Percentiles rank a stretch among this genome's conserved stretches.
Evolutionary conservation across 2,329 filamentous ascomycete genomes (phyloP).

Genomic region (Clarireedia hainanense): DNA sequence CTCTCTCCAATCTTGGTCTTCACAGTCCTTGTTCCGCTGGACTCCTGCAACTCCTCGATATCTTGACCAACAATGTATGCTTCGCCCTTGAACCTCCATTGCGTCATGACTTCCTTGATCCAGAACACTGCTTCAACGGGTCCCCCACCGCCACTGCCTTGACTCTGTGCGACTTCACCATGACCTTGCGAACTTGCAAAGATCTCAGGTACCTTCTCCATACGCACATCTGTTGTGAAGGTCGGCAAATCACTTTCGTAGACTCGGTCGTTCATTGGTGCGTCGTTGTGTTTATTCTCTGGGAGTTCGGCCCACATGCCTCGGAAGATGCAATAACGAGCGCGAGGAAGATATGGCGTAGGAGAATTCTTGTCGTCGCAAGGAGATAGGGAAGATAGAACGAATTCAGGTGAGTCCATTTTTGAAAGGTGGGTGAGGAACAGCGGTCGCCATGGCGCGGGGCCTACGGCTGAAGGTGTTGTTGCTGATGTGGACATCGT

Average conservation of each 20-base stretch:
- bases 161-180: slow-evolving; percentile 34
- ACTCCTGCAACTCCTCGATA: slow-evolving; percentile 43
- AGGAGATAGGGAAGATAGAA: slow-evolving; percentile 38
- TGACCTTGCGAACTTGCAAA: slow-evolving; percentile 42
- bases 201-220: slow-evolving; percentile 74
- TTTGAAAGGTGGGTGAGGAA: slow-evolving; percentile 30
- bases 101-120: slow-evolving; percentile 60
- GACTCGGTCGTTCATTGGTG: slow-evolving; percentile 59
- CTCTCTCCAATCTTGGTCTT: slow-evolving; percentile 51
- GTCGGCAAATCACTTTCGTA: slow-evolving; percentile 73
- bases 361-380: slow-evolving; percentile 30
- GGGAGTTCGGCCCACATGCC: slow-evolving; percentile 74
- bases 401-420: slow-evolving; percentile 33
- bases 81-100: slow-evolving; percentile 77
- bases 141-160: slow-evolving; percentile 55
- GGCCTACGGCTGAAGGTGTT: slow-evolving; percentile 17
- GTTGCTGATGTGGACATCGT: slow-evolving; percentile 25
- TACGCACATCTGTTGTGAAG: slow-evolving; percentile 82
- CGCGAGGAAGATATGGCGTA: slow-evolving; percentile 40
- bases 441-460: slow-evolving; percentile 29
- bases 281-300: slow-evolving; percentile 63
- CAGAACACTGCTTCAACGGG: slow-evolving; percentile 81
- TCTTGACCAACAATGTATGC: slow-evolving; percentile 70
- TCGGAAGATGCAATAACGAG: slow-evolving; percentile 75
- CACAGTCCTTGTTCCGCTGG: slow-evolving; percentile 47